Evolutionary conservation across 2,329 filamentous ascomycete species (phyloP), one percentile per base, ranked within the genome.

Genomic region (Stromatinia cepivora): DNA sequence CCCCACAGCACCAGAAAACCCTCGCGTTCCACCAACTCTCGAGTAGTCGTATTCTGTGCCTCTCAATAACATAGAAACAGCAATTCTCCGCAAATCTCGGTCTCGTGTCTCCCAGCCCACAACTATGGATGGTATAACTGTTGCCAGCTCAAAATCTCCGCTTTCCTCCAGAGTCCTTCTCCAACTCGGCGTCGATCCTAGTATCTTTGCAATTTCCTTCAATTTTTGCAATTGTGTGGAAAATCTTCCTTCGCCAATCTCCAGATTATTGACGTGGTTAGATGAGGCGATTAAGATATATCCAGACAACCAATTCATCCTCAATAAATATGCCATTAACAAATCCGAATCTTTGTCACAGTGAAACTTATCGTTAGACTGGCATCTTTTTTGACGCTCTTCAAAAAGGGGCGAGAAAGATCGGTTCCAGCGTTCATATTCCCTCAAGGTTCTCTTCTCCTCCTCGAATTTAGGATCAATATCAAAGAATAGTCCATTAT

Each of bases 391-490:
- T 31, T 48, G 54, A 15, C 22, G 56, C 6, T 52, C 46, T 50
- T 67, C 65, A 17, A 62, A 67, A 10, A 75, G 63, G 5, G 71
- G 73, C 20, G 69, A 39, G 34, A 74, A 75, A 3, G 74, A 71
- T n/a, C 69, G 69, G 53, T 75, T 71, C 74, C 74, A 75, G 7
- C 72, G 70, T 54, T 73, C 71, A 46, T 73, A 75, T 63, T 75
- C 73, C n/a, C 71, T 70, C 42, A 75, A 34, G 1, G 71, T 74
- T 25, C 63, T 69, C 5, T 70, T 54, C 22, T 71, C 67, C 48
- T 75, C 72, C 42, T 72, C 71, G 45, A 72, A 74, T 17, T 70
- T 73, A 6, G 72, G 71, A 54, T 75, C 71, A 6, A 73, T 70
- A 64, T 75, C 73, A 31, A 75, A 74, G 46, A 74, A 73, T 3